phyloP scores from a whole-genome alignment of 202 grass and related monocot genomes.

The Zoysia matrella region DNA sequence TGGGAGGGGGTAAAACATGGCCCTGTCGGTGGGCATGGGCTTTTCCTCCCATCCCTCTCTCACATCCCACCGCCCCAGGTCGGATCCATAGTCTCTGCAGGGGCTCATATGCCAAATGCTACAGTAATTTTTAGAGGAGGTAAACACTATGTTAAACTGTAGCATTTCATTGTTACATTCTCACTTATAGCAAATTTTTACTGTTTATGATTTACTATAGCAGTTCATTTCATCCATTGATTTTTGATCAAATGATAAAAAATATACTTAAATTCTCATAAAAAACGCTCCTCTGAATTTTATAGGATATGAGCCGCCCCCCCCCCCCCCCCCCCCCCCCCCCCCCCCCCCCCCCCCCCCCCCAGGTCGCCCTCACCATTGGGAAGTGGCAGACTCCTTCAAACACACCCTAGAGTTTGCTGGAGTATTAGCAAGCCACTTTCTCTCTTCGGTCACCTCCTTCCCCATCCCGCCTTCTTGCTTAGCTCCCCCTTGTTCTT shows the following conservation, averaged over 20 bases:
- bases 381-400: conserved; percentile 31
- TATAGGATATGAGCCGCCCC: neutral
- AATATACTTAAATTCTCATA: no score
- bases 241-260: no score
- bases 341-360: neutral
- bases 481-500: conserved; percentile 1
- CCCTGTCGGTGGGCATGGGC: conserved; percentile 79
- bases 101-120: no score
- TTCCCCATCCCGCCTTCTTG: neutral
- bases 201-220: no score
- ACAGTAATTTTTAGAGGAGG: no score
- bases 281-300: no score
- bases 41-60: conserved; percentile 25
- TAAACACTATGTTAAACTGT: no score
- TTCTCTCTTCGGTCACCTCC: conserved; percentile 21
- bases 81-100: no score
- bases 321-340: neutral
- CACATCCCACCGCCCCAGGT: no score
- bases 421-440: neutral
- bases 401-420: conserved; percentile 18
- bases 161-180: no score
- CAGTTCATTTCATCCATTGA: no score
- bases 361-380: conserved; percentile 33
- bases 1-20: conserved; percentile 75
- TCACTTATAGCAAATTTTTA: no score